Conservation (phyloP, 306 rosid species). For the Cicer yamashitae region DNA sequence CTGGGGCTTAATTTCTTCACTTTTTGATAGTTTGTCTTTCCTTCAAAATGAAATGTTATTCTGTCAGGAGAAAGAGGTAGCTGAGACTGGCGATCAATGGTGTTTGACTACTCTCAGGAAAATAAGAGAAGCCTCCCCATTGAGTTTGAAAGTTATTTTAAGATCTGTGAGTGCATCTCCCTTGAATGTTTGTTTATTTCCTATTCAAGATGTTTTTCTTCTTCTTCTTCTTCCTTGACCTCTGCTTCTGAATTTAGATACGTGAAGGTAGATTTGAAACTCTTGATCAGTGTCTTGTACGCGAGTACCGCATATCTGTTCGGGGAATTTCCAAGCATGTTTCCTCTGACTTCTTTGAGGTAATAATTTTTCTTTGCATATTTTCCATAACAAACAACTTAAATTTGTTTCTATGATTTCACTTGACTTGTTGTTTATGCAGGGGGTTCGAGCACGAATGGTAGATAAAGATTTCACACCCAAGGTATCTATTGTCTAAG, state of each 20-base stretch:
- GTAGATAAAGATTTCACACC: constrained; percentile 93
- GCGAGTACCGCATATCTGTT: constrained; percentile 78
- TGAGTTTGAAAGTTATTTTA: constrained; percentile 83
- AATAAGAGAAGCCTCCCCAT: constrained; percentile 85
- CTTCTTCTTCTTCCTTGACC: constrained; percentile 34
- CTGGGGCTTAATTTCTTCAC: constrained; percentile 23
- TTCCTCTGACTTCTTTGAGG: constrained; percentile 84
- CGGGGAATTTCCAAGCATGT: constrained; percentile 61
- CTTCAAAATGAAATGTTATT: constrained; percentile 40
- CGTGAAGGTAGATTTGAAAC: constrained; percentile 95
- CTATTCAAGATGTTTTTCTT: constrained; percentile 14
- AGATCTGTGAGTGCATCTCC: constrained; percentile 73
- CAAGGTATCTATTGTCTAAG: constrained; percentile 59
- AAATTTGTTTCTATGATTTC: constrained; percentile 26
- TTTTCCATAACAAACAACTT: constrained; percentile 10
- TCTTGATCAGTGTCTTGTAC: constrained; percentile 84
- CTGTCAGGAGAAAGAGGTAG: constrained; percentile 79
- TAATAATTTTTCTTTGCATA: constrained; percentile 45
- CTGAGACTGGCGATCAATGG: constrained; percentile 70
- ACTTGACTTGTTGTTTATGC: constrained; percentile 16
- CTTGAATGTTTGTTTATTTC: constrained; percentile 32
- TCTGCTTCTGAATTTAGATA: constrained; percentile 58
- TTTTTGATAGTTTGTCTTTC: constrained; percentile 38
- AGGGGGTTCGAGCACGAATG: constrained; percentile 92
- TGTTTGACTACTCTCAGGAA: constrained; percentile 60